Evolutionary conservation across 805 yeast genomes (phyloP).

Genomic region (Saturnispora bothae): DNA sequence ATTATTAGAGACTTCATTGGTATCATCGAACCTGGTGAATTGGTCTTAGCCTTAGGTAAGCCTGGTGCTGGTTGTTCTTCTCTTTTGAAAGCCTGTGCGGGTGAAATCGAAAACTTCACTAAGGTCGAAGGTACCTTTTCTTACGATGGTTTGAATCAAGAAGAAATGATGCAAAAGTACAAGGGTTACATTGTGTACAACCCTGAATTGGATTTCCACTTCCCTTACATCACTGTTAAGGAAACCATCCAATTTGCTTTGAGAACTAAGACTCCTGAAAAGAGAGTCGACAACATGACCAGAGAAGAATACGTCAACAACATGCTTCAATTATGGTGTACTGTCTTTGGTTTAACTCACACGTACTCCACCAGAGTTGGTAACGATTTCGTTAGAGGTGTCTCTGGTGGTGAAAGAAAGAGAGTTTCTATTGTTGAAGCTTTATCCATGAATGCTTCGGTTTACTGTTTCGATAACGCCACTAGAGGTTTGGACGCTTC

Average conservation of each 20-base stretch:
- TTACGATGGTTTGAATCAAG: constrained; percentile 52
- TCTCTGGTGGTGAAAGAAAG: constrained; percentile 65
- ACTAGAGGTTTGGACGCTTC: constrained; percentile 67
- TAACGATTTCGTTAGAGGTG: constrained; percentile 54
- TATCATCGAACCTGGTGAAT: constrained; percentile 47
- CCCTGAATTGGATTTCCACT: constrained; percentile 60
- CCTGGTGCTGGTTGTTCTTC: constrained; percentile 81
- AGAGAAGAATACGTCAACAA: constrained; percentile 32
- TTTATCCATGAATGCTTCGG: constrained; percentile 40
- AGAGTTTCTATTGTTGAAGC: constrained; percentile 63
- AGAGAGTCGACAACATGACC: constrained; percentile 31
- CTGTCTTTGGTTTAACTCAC: constrained; percentile 49
- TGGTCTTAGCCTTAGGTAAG: constrained; percentile 58
- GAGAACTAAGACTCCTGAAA: constrained; percentile 54
- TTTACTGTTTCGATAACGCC: constrained; percentile 59
- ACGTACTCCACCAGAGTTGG: constrained; percentile 55
- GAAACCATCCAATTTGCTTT: constrained; percentile 65
- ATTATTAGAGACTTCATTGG: constrained; percentile 34
- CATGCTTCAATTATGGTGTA: constrained; percentile 38
- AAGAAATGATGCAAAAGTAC: constrained; percentile 48
- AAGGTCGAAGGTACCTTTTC: constrained; percentile 43
- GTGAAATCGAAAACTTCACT: constrained; percentile 33
- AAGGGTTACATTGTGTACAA: constrained; percentile 46
- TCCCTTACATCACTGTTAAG: constrained; percentile 67
- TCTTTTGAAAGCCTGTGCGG: constrained; percentile 53